These are phyloP conservation scores for Hibiscus syriacus DNA, from an alignment of 345 rosid genomes.

Conservation along the genomic window DNA sequence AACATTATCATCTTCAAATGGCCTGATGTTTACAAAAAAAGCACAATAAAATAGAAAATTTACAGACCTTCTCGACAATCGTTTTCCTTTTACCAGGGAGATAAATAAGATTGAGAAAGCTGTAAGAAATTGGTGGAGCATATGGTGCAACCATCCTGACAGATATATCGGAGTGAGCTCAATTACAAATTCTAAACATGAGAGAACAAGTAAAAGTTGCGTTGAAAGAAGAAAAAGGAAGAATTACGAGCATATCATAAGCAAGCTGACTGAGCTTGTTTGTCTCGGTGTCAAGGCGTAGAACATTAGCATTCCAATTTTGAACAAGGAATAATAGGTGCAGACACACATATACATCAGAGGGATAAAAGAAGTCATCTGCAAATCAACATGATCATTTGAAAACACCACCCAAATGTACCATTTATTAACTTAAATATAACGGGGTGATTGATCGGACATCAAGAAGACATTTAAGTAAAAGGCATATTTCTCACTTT, in stretches of 20 bases:
- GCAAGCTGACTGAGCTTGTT: conserved; percentile 78
- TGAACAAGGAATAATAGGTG: conserved; percentile 73
- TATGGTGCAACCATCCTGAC: conserved; percentile 80
- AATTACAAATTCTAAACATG: background rate
- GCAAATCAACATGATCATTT: conserved; percentile 10
- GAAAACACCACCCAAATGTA: background rate
- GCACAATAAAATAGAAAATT: background rate
- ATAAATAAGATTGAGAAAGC: conserved; percentile 68
- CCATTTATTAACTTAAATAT: background rate
- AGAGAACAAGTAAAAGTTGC: background rate
- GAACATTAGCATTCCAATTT: conserved; percentile 78
- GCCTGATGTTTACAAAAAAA: background rate
- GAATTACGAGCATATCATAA: conserved; percentile 79
- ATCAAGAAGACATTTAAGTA: background rate
- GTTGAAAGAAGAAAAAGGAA: background rate
- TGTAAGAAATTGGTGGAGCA: conserved; percentile 77
- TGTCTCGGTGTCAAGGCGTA: conserved; percentile 69
- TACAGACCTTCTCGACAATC: conserved; percentile 54
- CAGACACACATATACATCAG: conserved; percentile 84
- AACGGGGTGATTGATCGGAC: background rate
- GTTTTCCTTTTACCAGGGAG: conserved; percentile 29
- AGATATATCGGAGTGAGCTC: background rate
- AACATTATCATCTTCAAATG: background rate
- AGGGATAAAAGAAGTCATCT: conserved; percentile 62
- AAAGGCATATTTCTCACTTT: background rate